Conservation (phyloP, 495 filamentous ascomycete species). For the Bryoglossum gracile region DNA sequence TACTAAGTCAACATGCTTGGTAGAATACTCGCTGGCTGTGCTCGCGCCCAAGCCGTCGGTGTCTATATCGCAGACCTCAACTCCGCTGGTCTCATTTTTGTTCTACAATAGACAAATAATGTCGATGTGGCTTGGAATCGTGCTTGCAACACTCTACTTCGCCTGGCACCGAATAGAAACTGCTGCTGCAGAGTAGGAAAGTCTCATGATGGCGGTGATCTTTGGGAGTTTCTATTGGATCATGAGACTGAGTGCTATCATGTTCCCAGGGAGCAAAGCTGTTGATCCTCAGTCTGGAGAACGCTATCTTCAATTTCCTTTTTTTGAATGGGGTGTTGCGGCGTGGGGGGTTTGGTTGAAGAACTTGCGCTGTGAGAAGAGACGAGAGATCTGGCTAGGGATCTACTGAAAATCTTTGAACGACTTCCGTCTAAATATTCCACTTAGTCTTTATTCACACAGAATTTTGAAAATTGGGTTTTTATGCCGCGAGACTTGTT, state of each 20-base stretch:
- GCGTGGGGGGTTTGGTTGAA: constrained; percentile 29
- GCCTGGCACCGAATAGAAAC: too few species aligned
- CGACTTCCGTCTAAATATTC: too few species aligned
- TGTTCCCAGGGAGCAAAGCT: constrained; percentile 42
- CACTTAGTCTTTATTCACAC: too few species aligned
- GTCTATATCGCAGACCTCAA: constrained; percentile 41
- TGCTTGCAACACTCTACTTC: constrained; percentile 42
- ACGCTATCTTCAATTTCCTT: constrained; percentile 40
- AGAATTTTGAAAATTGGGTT: too few species aligned
- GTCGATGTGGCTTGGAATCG: constrained; percentile 37
- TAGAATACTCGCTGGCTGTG: too few species aligned
- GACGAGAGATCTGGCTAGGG: too few species aligned
- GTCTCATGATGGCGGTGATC: constrained; percentile 33
- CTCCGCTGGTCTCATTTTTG: constrained; percentile 46
- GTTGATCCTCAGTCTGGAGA: constrained; percentile 50
- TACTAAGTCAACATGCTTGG: too few species aligned
- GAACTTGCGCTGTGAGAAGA: too few species aligned
- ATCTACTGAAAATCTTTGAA: too few species aligned
- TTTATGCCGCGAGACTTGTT: too few species aligned
- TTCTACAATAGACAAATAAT: constrained; percentile 54
- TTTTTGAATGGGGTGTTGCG: constrained; percentile 24
- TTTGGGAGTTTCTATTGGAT: constrained; percentile 46
- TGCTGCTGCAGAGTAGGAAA: too few species aligned
- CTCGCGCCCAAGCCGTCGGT: constrained; percentile 34
- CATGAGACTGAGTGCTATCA: constrained; percentile 37